These are phyloP conservation scores for Oligophagozyma castellii DNA, from an alignment of 1,139 yeast genomes.

Conservation along the genomic window DNA sequence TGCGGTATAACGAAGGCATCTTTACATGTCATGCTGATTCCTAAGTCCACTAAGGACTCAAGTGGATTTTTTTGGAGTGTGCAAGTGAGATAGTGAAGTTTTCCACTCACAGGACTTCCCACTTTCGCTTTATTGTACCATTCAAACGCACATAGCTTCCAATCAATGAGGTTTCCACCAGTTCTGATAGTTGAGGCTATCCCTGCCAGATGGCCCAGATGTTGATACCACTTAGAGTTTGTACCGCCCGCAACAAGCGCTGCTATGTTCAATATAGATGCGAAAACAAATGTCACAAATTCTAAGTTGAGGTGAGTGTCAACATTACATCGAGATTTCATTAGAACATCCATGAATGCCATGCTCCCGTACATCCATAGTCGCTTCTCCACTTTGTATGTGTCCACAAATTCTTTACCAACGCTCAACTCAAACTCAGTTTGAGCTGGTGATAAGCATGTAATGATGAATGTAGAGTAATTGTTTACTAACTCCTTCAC, in stretches of 20 bases:
- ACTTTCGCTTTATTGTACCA: constrained; percentile 65
- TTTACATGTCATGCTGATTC: constrained; percentile 62
- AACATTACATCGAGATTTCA: constrained; percentile 44
- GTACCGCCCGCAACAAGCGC: constrained; percentile 33
- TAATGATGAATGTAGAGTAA: constrained; percentile 55
- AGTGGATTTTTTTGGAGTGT: constrained; percentile 71
- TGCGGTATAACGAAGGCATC: constrained; percentile 73
- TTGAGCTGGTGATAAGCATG: constrained; percentile 59
- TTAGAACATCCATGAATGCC: constrained; percentile 64
- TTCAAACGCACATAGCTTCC: constrained; percentile 66
- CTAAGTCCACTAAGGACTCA: constrained; percentile 65
- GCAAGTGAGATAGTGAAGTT: constrained; percentile 68
- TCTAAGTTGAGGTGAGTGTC: constrained; percentile 31
- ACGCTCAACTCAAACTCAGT: constrained; percentile 28
- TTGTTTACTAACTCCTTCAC: constrained; percentile 52
- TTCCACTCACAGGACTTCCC: constrained; percentile 65
- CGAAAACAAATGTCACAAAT: constrained; percentile 29
- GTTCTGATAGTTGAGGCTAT: constrained; percentile 76
- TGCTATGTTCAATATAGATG: constrained; percentile 33
- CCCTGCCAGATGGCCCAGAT: constrained; percentile 62
- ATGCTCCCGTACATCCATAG: constrained; percentile 80
- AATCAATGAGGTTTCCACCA: constrained; percentile 61
- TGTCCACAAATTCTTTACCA: constrained; percentile 59
- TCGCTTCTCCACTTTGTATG: constrained; percentile 62
- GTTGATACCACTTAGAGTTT: constrained; percentile 65